phyloP scores from a whole-genome alignment of 106 monocot species.

The Phalaenopsis aphrodite region DNA sequence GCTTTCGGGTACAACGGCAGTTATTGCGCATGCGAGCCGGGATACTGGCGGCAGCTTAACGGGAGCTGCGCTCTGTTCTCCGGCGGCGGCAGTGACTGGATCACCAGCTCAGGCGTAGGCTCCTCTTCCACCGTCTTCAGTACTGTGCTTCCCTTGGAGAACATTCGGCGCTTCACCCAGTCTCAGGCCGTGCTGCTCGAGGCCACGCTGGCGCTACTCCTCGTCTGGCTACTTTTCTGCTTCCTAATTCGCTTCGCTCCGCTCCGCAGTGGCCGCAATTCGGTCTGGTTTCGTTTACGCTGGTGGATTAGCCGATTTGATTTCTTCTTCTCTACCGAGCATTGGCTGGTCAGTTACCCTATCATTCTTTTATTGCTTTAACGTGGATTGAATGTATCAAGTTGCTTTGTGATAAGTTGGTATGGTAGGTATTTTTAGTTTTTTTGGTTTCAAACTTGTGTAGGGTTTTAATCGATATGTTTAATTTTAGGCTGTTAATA shows the following conservation, averaged over 20 bases:
- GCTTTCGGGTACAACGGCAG: constrained; percentile 32
- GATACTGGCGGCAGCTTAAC: constrained; percentile 8
- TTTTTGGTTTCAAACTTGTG: background rate
- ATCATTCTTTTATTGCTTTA: background rate
- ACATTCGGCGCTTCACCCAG: constrained; percentile 18
- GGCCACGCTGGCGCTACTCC: constrained; percentile 3
- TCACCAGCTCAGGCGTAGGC: constrained; percentile 13
- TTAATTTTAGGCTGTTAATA: background rate
- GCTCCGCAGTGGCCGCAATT: constrained; percentile 6
- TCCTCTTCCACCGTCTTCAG: constrained; percentile 6
- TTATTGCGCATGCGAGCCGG: constrained; percentile 34
- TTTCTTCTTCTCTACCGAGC: constrained; percentile 12
- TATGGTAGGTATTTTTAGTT: background rate
- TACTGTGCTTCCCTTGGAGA: constrained; percentile 19
- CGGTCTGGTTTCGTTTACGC: constrained; percentile 7
- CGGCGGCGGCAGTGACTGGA: constrained; percentile 10
- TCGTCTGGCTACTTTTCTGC: constrained; percentile 15
- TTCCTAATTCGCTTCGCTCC: constrained; percentile 9
- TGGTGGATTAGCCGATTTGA: constrained; percentile 27
- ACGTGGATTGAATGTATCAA: background rate
- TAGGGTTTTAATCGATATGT: background rate
- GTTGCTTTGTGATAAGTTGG: background rate
- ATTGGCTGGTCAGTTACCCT: constrained; percentile 18
- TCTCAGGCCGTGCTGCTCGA: constrained; percentile 17
- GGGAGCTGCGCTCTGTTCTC: constrained; percentile 4